phyloP scores from a whole-genome alignment of 805 yeast genomes.

The Candida endomychidarum region DNA sequence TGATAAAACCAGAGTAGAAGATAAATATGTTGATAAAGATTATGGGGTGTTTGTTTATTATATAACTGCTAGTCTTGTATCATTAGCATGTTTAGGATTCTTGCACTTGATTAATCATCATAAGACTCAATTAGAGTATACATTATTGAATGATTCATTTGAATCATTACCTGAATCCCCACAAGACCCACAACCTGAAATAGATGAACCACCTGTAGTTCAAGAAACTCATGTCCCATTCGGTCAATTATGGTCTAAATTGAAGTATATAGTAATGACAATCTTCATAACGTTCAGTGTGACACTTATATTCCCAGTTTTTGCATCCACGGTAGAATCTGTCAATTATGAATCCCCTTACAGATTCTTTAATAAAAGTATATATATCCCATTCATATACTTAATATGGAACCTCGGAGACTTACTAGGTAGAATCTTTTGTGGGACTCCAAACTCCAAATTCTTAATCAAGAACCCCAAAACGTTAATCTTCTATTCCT shows the following conservation, averaged over 20 bases:
- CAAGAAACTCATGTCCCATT: conserved; percentile 50
- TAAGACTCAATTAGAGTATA: conserved; percentile 23
- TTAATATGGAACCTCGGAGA: conserved; percentile 91
- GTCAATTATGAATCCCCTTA: conserved; percentile 30
- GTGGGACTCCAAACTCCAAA: conserved; percentile 50
- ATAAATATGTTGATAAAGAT: conserved; percentile 27
- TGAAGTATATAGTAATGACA: conserved; percentile 62
- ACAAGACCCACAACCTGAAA: conserved; percentile 14
- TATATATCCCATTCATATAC: conserved; percentile 72
- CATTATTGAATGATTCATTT: conserved; percentile 14
- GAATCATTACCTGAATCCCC: background rate
- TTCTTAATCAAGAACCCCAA: conserved; percentile 41
- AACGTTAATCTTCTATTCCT: conserved; percentile 52
- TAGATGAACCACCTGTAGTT: conserved; percentile 3
- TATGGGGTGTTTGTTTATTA: conserved; percentile 48
- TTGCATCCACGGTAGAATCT: conserved; percentile 71
- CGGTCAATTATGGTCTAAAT: conserved; percentile 54
- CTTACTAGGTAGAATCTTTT: conserved; percentile 67
- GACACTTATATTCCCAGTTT: conserved; percentile 84
- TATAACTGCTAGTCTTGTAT: conserved; percentile 50
- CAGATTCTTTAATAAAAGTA: conserved; percentile 46
- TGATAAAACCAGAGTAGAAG: conserved; percentile 26
- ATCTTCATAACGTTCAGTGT: conserved; percentile 73
- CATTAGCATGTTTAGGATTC: conserved; percentile 41
- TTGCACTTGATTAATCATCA: conserved; percentile 35